These are phyloP conservation scores for Castanea mollissima DNA, from an alignment of 306 rosid genomes.

Conservation along the genomic window DNA sequence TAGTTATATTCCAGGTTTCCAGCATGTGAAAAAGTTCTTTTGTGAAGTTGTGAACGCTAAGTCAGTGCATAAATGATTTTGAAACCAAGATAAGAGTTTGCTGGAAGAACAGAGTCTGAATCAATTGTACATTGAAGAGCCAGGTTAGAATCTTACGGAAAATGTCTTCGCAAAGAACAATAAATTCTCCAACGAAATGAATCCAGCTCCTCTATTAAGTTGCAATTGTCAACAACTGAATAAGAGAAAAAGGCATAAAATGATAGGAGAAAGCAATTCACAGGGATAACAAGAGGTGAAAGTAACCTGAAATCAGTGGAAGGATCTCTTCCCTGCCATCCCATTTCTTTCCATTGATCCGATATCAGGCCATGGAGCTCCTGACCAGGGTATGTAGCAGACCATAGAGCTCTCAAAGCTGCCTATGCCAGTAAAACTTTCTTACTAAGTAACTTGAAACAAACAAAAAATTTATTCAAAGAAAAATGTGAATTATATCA, in stretches of 20 bases:
- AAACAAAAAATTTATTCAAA: slow-evolving; percentile 4
- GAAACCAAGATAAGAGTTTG: not conserved
- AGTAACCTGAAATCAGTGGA: slow-evolving; percentile 91
- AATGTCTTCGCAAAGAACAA: slow-evolving; percentile 81
- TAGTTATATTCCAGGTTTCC: not conserved
- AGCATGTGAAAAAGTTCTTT: not conserved
- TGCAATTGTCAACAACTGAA: slow-evolving; percentile 13
- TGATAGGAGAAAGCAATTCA: not conserved
- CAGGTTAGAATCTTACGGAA: slow-evolving; percentile 47
- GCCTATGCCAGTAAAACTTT: slow-evolving; percentile 51
- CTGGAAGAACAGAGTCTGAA: not conserved
- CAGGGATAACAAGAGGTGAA: slow-evolving; percentile 9
- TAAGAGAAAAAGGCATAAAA: slow-evolving; percentile 6
- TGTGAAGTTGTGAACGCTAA: not conserved
- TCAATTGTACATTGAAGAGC: not conserved
- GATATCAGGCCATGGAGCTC: slow-evolving; percentile 80
- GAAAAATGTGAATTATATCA: not conserved
- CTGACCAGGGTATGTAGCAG: slow-evolving; percentile 67
- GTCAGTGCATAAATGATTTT: not conserved
- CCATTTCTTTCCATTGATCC: slow-evolving; percentile 97
- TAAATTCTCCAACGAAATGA: slow-evolving; percentile 91
- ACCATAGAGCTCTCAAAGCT: slow-evolving; percentile 83
- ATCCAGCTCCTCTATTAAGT: slow-evolving; percentile 81
- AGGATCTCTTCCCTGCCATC: slow-evolving; percentile 97
- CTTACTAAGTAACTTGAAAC: slow-evolving; percentile 14